Evolutionary conservation across 129 eudicot genomes (phyloP), one percentile per base, ranked within the genome.

Genomic region (Centrapalus pauciflorus): DNA sequence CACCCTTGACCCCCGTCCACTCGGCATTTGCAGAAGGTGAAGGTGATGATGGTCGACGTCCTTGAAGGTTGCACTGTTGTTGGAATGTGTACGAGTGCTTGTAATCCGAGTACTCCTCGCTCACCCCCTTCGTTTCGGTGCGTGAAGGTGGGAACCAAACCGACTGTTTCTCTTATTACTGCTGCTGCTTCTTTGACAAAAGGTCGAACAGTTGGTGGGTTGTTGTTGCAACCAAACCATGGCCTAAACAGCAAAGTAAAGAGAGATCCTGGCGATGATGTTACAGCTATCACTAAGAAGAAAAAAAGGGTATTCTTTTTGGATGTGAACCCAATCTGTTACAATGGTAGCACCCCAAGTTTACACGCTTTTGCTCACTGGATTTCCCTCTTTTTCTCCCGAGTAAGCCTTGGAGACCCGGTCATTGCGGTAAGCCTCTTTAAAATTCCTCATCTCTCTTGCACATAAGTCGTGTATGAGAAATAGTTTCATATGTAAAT

Each of bases 301-400:
- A 91, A 77, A 65, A 33, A 32, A 24, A 83, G 94, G 77, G 90
- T 85, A 17, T 92, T 92, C 76, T 85, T 92, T 67, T 75, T 92
- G 75, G 98, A 92, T 70, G 98, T 92, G 17, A 92, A 92, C 60
- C 87, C 98, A 30, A 67, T 92, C 9, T 83, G 96, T 78, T 92
- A 92, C 21, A 66, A 83, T 21, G 96, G 96, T 16, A 81, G 84
- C 35, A 77, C 68, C 7, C 96, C 88, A 1, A 83, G 85, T 64
- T 80, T 92, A 61, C 83, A 73, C 7, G 50, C 95, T 75, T 92
- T 92, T 82, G 95, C 87, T 66, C 84, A 74, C 38, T 92, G 98
- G 98, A 70, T 92, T 83, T 85, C 96, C 7, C 90, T 85, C 45
- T 92, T 92, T 77, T 92, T 92, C 82, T 81, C 87, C 16, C 76